Conservation (phyloP, 1,284 basidiomycete species). For the Trametes hirsuta region DNA sequence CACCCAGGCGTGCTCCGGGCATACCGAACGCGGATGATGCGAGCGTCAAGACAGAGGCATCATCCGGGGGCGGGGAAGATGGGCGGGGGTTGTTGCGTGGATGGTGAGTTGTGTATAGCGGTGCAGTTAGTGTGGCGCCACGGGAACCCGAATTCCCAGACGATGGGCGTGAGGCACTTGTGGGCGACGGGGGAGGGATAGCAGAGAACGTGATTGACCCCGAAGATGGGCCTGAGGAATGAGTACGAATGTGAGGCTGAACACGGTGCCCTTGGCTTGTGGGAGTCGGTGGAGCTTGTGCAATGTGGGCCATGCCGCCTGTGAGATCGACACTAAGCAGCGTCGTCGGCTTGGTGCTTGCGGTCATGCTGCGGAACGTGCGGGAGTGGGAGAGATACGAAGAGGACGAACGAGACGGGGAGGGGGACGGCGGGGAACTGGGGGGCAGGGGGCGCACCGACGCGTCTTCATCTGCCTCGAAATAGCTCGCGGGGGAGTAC, state of each 20-base stretch:
- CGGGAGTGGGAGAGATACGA: slow-evolving; percentile 80
- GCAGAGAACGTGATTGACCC: slow-evolving; percentile 72
- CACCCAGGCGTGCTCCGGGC: slow-evolving; percentile 49
- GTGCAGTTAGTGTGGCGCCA: slow-evolving; percentile 65
- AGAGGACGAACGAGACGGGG: slow-evolving; percentile 78
- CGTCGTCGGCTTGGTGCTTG: slow-evolving; percentile 95
- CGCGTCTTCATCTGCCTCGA: slow-evolving; percentile 89
- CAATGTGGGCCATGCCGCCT: slow-evolving; percentile 87
- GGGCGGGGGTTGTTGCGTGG: slow-evolving; percentile 95
- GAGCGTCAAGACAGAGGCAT: slow-evolving; percentile 90
- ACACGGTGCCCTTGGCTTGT: slow-evolving; percentile 52
- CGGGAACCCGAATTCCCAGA: slow-evolving; percentile 36
- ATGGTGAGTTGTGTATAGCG: slow-evolving; percentile 88
- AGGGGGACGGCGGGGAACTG: slow-evolving; percentile 81
- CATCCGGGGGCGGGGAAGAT: slow-evolving; percentile 85
- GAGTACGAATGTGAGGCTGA: slow-evolving; percentile 58
- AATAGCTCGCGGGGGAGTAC: slow-evolving; percentile 73
- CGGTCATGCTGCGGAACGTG: slow-evolving; percentile 79
- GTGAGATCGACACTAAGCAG: slow-evolving; percentile 85
- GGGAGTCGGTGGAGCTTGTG: slow-evolving; percentile 75
- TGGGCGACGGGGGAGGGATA: slow-evolving; percentile 52
- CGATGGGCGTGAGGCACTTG: slow-evolving; percentile 49
- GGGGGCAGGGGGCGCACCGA: slow-evolving; percentile 87
- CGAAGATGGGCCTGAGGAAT: slow-evolving; percentile 58
- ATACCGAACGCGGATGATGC: slow-evolving; percentile 90